Conservation (phyloP, 2,329 filamentous ascomycete genomes). For the Curvularia hawaiiensis region DNA sequence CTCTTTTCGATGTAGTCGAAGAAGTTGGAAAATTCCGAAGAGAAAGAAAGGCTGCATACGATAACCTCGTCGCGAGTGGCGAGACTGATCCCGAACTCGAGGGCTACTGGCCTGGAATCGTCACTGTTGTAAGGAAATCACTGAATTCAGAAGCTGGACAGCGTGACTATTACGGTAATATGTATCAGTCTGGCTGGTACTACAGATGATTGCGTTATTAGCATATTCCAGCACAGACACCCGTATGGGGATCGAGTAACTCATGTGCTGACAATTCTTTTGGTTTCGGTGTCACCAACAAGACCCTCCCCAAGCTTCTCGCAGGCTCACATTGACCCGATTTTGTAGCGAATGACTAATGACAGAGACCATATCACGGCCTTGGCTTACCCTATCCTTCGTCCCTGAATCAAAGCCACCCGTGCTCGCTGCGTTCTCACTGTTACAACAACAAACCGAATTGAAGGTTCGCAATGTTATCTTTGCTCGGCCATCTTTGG, state of each 20-base stretch:
- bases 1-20: slow-evolving; percentile 55
- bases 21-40: slow-evolving; percentile 61
- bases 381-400: background rate
- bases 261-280: background rate
- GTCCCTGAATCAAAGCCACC: background rate
- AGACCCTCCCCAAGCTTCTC: background rate
- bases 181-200: slow-evolving; percentile 58
- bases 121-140: slow-evolving; percentile 60
- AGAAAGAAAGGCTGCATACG: slow-evolving; percentile 57
- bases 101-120: slow-evolving; percentile 64
- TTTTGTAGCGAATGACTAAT: background rate
- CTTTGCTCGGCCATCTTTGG: background rate
- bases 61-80: slow-evolving; percentile 41
- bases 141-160: slow-evolving; percentile 49
- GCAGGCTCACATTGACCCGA: too few species aligned
- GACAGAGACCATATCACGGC: background rate
- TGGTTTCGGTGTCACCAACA: background rate
- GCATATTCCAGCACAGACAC: slow-evolving; percentile 1
- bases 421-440: background rate
- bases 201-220: slow-evolving; percentile 50
- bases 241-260: background rate
- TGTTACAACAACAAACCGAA: background rate
- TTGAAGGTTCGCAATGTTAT: background rate
- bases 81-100: slow-evolving; percentile 50
- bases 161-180: slow-evolving; percentile 58